These are phyloP conservation scores for Thelonectria discophora DNA, from an alignment of 2,329 filamentous ascomycete genomes.

Conservation along the genomic window DNA sequence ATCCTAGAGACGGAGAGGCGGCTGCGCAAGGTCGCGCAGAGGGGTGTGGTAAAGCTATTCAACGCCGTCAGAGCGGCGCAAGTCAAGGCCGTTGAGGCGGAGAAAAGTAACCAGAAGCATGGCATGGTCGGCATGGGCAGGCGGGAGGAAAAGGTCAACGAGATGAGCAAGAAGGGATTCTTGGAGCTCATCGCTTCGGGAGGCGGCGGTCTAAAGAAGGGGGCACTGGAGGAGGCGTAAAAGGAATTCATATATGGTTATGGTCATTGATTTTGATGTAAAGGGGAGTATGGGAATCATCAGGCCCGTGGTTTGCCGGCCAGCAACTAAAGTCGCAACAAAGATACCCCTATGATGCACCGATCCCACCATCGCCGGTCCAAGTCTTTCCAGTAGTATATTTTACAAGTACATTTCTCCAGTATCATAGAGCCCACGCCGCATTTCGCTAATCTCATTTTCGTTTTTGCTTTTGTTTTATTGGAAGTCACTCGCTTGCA, in stretches of 20 bases:
- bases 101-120: conserved; percentile 72
- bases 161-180: conserved; percentile 98
- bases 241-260: conserved; percentile 17
- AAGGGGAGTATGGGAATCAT: conserved; percentile 44
- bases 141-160: conserved; percentile 87
- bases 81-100: conserved; percentile 83
- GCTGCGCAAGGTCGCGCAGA: conserved; percentile 86
- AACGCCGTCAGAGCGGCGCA: conserved; percentile 94
- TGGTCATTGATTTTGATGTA: conserved; percentile 26
- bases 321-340: conserved; percentile 42
- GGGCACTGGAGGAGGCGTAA: conserved; percentile 65
- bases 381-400: conserved; percentile 36
- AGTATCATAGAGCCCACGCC: conserved; percentile 32
- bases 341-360: conserved; percentile 45
- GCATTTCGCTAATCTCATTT: conserved; percentile 19
- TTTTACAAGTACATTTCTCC: conserved; percentile 42
- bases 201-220: conserved; percentile 67
- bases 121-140: conserved; percentile 81
- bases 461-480: conserved; percentile 27
- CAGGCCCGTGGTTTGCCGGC: conserved; percentile 37
- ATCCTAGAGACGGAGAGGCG: conserved; percentile 78
- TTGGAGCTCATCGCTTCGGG: conserved; percentile 83
- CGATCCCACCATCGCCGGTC: conserved; percentile 35
- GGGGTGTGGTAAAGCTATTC: conserved; percentile 95
- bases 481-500: conserved; percentile 93